Evolutionary conservation across 1,139 yeast genomes (phyloP), one percentile per base, ranked within the genome.

Genomic region (Debaryomyces psychrophilus): DNA sequence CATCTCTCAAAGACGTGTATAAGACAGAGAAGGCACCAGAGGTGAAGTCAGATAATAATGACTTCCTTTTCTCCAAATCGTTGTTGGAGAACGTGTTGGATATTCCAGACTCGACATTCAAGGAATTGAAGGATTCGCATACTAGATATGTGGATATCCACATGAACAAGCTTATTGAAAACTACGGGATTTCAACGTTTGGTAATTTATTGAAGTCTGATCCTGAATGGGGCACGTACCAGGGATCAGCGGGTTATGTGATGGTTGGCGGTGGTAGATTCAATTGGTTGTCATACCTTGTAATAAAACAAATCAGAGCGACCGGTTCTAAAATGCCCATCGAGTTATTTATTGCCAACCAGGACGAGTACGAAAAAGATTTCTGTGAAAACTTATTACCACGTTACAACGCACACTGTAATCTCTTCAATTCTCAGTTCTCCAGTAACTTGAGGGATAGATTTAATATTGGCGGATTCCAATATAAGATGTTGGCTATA

Each of bases 401-500:
- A 1, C 59, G 62, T 40, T 68, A 72, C 51, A 78, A 82, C 52
- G 85, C 84, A 9, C 69, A 76, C 48, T 83, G 88, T 70, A 72
- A 79, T 52, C 67, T 76, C 23, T 68, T 79, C 55, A 73, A 72
- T 46, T 65, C 59, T n/a, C 43, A 48, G 0, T 58, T 73, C 34
- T 57, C 67, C 3, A 46, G 46, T 2, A 52, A 57, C 28, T 62
- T 73, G 45, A 50, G 54, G 4, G 35, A 49, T 9, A 57, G 62
- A 43, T 71, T 76, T 50, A 62, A 69, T 27, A 61, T 82, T 44
- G 73, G 76, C 11, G 86, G 87, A 1, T 85, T 71, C 58, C 90
- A 85, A 64, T 79, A 74, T 59, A 85, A 85, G 58, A 73, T 79
- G 65, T 68, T 85, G 50, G 87, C 90, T 0, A 59, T 85, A 28